Evolutionary conservation across 768 basidiomycete genomes (phyloP).

Genomic region (Tubosaeta sp.): DNA sequence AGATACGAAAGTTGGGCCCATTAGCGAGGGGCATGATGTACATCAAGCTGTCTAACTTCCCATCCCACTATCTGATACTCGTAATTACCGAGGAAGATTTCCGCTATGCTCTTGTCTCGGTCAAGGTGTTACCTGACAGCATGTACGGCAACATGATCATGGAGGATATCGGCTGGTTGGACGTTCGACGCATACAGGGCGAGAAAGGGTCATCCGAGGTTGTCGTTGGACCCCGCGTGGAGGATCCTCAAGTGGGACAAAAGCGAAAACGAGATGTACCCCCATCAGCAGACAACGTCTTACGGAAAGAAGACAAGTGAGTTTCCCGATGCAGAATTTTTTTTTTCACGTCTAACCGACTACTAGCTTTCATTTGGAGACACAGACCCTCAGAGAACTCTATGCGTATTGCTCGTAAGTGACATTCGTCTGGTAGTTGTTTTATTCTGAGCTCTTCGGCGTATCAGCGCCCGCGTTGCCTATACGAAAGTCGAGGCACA

Average conservation of each 20-base stretch:
- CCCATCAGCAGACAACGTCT: background rate
- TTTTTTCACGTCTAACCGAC: background rate
- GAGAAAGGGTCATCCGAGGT: constrained; percentile 29
- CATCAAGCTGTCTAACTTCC: constrained; percentile 74
- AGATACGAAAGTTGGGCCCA: constrained; percentile 66
- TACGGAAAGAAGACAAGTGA: constrained; percentile 29
- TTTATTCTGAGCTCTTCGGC: background rate
- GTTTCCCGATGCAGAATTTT: background rate
- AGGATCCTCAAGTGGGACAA: constrained; percentile 21
- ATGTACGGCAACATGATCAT: constrained; percentile 60
- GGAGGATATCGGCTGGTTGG: constrained; percentile 78
- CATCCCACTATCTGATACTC: constrained; percentile 79
- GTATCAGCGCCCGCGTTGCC: constrained; percentile 77
- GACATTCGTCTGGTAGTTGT: background rate
- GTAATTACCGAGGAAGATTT: constrained; percentile 76
- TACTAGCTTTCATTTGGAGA: constrained; percentile 59
- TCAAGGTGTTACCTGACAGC: constrained; percentile 48
- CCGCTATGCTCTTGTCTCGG: constrained; percentile 77
- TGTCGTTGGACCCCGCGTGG: constrained; percentile 10
- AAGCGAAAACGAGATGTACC: constrained; percentile 28
- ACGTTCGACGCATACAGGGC: constrained; percentile 62
- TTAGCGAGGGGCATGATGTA: constrained; percentile 60
- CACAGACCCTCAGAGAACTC: constrained; percentile 68
- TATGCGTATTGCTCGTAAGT: constrained; percentile 85
- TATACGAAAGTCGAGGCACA: constrained; percentile 86